Conservation (phyloP, 257 asterid genomes). For the Plantago major region DNA sequence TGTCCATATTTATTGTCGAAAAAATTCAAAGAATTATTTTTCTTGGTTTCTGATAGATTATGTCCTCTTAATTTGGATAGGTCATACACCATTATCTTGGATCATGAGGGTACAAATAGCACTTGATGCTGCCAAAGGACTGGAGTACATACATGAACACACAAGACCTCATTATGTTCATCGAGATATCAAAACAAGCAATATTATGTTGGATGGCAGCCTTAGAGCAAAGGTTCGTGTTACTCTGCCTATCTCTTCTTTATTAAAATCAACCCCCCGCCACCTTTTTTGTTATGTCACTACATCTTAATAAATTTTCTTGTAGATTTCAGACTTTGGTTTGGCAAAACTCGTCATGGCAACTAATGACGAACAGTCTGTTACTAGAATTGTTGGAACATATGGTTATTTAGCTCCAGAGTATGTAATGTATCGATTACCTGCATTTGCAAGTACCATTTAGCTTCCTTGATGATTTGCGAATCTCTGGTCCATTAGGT, state of each 20-base stretch:
- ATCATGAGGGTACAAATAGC: conserved; percentile 89
- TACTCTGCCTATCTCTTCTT: neutral
- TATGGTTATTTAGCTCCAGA: conserved; percentile 97
- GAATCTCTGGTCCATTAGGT: conserved; percentile 40
- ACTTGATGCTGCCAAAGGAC: conserved; percentile 97
- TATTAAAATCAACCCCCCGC: too few relatives aligned
- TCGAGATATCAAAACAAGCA: conserved; percentile 92
- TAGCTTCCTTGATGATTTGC: conserved; percentile 19
- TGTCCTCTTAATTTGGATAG: conserved; percentile 32
- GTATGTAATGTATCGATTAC: conserved; percentile 38
- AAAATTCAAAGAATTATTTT: neutral
- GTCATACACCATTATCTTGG: conserved; percentile 88
- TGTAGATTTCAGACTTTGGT: conserved; percentile 94
- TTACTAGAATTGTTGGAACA: conserved; percentile 92
- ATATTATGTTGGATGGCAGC: conserved; percentile 78
- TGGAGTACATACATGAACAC: conserved; percentile 97
- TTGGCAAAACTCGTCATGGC: conserved; percentile 78
- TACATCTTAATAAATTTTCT: conserved; percentile 25
- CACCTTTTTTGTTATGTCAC: neutral
- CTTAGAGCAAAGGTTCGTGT: conserved; percentile 76
- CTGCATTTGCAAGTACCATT: neutral
- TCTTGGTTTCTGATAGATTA: neutral
- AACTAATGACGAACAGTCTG: conserved; percentile 78
- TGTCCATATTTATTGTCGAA: neutral
- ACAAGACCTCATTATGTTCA: conserved; percentile 95